phyloP scores from a whole-genome alignment of 768 basidiomycete genomes.

The Tulasnella sp. region DNA sequence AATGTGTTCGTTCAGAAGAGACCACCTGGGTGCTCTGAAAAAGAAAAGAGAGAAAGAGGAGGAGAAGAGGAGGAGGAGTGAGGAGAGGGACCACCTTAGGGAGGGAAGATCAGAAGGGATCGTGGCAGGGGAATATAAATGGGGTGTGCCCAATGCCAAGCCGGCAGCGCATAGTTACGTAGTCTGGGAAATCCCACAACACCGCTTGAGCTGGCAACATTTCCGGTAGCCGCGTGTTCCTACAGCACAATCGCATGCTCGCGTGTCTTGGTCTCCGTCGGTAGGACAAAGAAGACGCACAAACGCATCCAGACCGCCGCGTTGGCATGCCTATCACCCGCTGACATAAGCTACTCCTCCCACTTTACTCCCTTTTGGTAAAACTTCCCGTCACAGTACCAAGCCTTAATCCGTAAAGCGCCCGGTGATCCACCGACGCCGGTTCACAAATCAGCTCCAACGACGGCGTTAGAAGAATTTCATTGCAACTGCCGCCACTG shows the following conservation, averaged over 20 bases:
- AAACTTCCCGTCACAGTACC: background rate
- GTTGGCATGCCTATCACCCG: background rate
- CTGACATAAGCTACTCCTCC: background rate
- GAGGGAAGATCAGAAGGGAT: background rate
- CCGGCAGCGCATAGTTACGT: background rate
- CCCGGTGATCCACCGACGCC: background rate
- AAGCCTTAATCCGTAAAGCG: background rate
- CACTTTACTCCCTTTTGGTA: background rate
- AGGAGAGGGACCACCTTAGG: slow-evolving; percentile 6
- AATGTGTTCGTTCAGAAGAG: background rate
- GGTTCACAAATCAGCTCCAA: background rate
- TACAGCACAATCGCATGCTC: background rate
- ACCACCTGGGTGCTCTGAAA: slow-evolving; percentile 7
- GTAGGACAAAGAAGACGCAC: background rate
- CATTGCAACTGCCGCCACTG: background rate
- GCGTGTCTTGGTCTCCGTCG: background rate
- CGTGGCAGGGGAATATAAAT: background rate
- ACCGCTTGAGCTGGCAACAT: background rate
- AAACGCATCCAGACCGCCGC: background rate
- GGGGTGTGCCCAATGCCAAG: background rate
- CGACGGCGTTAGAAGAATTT: background rate
- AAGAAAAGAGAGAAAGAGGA: background rate
- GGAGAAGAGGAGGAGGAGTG: background rate
- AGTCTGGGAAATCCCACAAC: background rate
- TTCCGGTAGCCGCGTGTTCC: background rate